Conservation (phyloP, 371 early-diverging fungal genomes). For the Funneliformis caledonium region DNA sequence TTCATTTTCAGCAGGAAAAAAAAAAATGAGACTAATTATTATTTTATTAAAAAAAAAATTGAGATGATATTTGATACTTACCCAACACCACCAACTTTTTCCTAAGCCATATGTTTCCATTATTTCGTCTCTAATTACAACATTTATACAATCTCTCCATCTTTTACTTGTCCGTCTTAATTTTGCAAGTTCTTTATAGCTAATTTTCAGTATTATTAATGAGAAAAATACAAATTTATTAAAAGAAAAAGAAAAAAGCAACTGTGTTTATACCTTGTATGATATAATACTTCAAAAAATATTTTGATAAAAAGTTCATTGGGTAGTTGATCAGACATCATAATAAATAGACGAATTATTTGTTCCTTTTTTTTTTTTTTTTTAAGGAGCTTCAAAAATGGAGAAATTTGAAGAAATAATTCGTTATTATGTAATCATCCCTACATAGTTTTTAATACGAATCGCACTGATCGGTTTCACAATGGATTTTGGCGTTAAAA, state of each 20-base stretch:
- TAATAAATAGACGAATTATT: too few species aligned
- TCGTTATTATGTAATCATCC: too few species aligned
- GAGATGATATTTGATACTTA: neutral
- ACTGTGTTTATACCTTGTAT: neutral
- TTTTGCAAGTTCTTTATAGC: conserved; percentile 4
- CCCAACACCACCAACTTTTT: neutral
- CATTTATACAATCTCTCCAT: neutral
- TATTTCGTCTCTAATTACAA: neutral
- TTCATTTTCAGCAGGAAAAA: too few species aligned
- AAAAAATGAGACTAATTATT: too few species aligned
- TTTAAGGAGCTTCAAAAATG: neutral
- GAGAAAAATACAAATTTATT: too few species aligned
- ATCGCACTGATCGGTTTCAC: too few species aligned
- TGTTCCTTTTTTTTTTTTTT: too few species aligned
- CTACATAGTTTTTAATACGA: too few species aligned
- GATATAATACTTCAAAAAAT: neutral
- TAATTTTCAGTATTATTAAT: neutral
- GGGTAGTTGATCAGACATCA: neutral
- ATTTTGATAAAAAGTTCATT: neutral
- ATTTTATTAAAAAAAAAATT: too few species aligned
- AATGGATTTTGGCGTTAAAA: too few species aligned
- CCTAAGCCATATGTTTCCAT: neutral
- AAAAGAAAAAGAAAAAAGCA: too few species aligned
- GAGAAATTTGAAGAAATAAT: too few species aligned
- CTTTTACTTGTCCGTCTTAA: conserved; percentile 5